These are phyloP conservation scores for Fusarium floridanum DNA, from an alignment of 2,329 filamentous ascomycete genomes.

Conservation along the genomic window DNA sequence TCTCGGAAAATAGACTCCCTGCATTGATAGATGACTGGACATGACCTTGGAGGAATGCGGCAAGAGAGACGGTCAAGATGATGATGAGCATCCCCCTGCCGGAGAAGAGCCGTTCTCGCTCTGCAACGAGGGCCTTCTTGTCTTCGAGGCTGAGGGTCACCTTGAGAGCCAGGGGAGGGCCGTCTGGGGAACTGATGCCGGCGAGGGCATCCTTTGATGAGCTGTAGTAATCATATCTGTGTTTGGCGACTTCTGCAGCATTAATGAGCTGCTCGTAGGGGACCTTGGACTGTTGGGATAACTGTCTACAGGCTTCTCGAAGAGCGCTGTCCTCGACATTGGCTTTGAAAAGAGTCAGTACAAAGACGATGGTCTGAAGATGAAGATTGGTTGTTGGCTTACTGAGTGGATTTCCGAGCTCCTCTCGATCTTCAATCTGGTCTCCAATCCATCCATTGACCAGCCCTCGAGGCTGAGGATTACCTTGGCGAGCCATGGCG, in stretches of 20 bases:
- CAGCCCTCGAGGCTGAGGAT: neutral
- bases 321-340: neutral
- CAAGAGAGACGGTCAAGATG: conserved; percentile 53
- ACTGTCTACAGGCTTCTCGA: neutral
- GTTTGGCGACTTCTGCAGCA: neutral
- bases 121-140: conserved; percentile 13
- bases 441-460: neutral
- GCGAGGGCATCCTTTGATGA: neutral
- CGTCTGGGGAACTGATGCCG: neutral
- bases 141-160: neutral
- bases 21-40: conserved; percentile 58
- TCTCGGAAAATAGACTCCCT: conserved; percentile 49
- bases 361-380: neutral
- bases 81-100: conserved; percentile 35
- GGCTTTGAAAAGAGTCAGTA: neutral
- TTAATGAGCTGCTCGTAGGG: neutral
- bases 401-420: neutral
- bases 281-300: neutral
- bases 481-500: neutral
- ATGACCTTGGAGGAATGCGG: conserved; percentile 58
- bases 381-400: neutral
- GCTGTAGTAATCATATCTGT: neutral
- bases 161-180: neutral
- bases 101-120: conserved; percentile 49
- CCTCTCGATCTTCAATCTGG: neutral